Percentiles rank a stretch among this genome's conserved stretches.
Conservation (phyloP, 257 asterid species). For the Orobanche coerulescens region DNA sequence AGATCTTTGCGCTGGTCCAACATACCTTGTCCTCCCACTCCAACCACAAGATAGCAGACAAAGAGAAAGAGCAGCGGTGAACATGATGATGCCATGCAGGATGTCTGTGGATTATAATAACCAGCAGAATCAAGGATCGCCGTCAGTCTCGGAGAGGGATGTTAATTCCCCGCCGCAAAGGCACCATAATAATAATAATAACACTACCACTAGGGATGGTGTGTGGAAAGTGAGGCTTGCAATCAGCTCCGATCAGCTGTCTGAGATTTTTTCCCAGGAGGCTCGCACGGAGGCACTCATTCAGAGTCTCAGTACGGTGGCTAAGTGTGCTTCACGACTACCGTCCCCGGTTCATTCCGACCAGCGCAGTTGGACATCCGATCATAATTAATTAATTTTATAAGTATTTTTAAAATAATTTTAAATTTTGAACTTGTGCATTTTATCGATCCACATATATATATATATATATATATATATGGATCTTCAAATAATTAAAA, state of each 20-base stretch:
- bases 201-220: too few relatives aligned
- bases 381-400: neutral
- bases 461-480: too few relatives aligned
- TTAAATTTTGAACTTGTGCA: too few relatives aligned
- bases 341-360: conserved; percentile 24
- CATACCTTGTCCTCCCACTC: conserved; percentile 44
- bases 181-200: too few relatives aligned
- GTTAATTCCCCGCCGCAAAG: too few relatives aligned
- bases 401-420: too few relatives aligned
- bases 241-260: conserved; percentile 41
- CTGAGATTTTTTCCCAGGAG: conserved; percentile 52
- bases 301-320: conserved; percentile 47
- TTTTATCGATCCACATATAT: too few relatives aligned
- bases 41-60: neutral
- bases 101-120: conserved; percentile 38
- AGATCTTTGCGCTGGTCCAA: conserved; percentile 31
- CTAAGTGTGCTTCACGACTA: conserved; percentile 30
- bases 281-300: conserved; percentile 47
- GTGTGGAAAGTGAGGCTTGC: conserved; percentile 56
- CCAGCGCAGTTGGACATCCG: conserved; percentile 29
- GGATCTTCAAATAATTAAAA: too few relatives aligned
- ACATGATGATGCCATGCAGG: conserved; percentile 24
- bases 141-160: conserved; percentile 27
- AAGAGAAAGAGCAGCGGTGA: neutral
- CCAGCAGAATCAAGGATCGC: conserved; percentile 24